phyloP scores from a whole-genome alignment of 805 yeast species.

The Vanderwaltozyma tropicalis region DNA sequence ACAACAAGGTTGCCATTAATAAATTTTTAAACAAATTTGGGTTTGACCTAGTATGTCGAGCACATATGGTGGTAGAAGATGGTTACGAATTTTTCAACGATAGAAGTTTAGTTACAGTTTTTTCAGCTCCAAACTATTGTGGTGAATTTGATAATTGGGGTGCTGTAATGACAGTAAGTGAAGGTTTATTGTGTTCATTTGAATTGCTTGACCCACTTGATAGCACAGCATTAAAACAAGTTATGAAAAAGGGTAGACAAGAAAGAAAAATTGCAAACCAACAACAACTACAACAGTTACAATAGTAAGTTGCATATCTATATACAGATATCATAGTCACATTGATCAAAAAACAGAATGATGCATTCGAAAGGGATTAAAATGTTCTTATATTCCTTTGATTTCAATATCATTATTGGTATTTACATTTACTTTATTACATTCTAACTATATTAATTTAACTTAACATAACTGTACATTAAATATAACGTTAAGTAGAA shows the following conservation, averaged over 20 bases:
- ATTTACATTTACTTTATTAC: no score
- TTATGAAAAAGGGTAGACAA: constrained; percentile 81
- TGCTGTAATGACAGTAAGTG: constrained; percentile 93
- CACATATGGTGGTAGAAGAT: constrained; percentile 84
- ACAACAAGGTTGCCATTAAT: constrained; percentile 59
- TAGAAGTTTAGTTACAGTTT: constrained; percentile 62
- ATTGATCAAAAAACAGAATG: no score
- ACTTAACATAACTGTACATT: no score
- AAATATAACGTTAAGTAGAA: no score
- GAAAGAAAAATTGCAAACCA: constrained; percentile 61
- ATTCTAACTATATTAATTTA: no score
- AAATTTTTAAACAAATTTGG: constrained; percentile 52
- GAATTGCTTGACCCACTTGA: constrained; percentile 90
- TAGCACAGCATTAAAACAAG: constrained; percentile 82
- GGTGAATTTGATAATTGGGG: constrained; percentile 72
- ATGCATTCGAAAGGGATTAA: no score
- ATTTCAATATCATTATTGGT: no score
- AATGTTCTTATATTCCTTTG: no score
- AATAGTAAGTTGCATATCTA: no score
- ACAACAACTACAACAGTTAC: constrained; percentile 11
- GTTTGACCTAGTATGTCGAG: constrained; percentile 67
- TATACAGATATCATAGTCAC: no score
- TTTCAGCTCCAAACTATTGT: constrained; percentile 64
- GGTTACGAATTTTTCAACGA: constrained; percentile 75
- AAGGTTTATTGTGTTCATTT: constrained; percentile 83